A percentile compares a stretch with the other conserved stretches of the same genome.
These are phyloP conservation scores for Chenopodium formosanum DNA, from an alignment of 148 eudicot species.

Conservation along the genomic window DNA sequence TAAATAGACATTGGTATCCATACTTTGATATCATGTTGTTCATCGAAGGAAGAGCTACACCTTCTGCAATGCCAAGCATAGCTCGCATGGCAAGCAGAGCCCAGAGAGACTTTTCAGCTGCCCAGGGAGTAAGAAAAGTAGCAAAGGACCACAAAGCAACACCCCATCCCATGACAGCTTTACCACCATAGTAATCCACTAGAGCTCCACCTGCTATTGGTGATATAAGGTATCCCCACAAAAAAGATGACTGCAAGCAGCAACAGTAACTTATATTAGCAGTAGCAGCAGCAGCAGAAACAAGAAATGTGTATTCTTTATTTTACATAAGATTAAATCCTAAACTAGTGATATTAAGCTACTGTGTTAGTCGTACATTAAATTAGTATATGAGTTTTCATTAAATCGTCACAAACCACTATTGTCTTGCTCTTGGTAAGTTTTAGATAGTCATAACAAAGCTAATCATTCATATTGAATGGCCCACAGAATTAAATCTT, in stretches of 20 bases:
- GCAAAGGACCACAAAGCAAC: slow-evolving; percentile 90
- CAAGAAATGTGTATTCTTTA: not conserved
- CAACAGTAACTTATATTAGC: slow-evolving; percentile 23
- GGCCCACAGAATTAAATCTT: not conserved
- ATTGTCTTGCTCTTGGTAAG: not conserved
- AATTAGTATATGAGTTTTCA: not conserved
- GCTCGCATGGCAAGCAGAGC: slow-evolving; percentile 67
- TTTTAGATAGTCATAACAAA: not conserved
- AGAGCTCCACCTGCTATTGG: slow-evolving; percentile 91
- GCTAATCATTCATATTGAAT: not conserved
- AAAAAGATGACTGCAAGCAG: slow-evolving; percentile 84
- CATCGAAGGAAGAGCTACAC: slow-evolving; percentile 98
- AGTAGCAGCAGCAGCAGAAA: slow-evolving; percentile 34
- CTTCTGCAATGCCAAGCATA: slow-evolving; percentile 87
- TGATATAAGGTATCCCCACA: slow-evolving; percentile 92
- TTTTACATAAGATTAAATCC: not conserved
- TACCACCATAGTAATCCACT: slow-evolving; percentile 91
- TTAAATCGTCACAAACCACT: not conserved
- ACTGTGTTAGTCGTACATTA: not conserved
- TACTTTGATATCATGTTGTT: slow-evolving; percentile 88
- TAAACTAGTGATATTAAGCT: not conserved
- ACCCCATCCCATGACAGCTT: slow-evolving; percentile 84
- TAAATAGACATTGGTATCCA: not conserved
- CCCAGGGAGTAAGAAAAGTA: slow-evolving; percentile 91
- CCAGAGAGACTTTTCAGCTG: slow-evolving; percentile 76